Evolutionary conservation across 371 early-diverging fungal species (phyloP).

Genomic region (Nematocida ironsii): DNA sequence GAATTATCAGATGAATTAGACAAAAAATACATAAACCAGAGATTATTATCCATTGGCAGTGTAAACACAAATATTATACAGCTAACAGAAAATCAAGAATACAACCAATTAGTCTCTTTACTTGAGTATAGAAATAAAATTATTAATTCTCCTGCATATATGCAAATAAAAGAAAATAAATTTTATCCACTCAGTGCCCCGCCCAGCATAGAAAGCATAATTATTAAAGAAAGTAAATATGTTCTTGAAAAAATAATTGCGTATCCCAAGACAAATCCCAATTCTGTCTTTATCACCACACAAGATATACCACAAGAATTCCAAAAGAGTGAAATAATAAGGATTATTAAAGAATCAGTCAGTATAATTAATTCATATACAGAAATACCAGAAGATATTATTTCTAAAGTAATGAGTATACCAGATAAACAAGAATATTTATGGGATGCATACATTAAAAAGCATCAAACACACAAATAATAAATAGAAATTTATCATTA

Average conservation of each 20-base stretch:
- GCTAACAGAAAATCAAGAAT: slow-evolving; percentile 2
- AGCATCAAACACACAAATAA: too few species aligned
- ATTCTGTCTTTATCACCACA: too few species aligned
- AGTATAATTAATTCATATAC: too few species aligned
- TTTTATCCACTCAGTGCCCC: neutral
- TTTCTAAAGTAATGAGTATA: too few species aligned
- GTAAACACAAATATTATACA: slow-evolving; percentile 3
- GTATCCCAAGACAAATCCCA: neutral
- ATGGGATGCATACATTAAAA: too few species aligned
- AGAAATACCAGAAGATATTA: too few species aligned
- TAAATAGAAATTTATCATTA: too few species aligned
- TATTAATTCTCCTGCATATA: slow-evolving; percentile 15
- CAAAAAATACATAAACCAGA: neutral
- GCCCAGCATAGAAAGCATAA: slow-evolving; percentile 5
- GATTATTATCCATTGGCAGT: neutral
- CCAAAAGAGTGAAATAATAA: too few species aligned
- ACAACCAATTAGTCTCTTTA: slow-evolving; percentile 2
- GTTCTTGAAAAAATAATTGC: neutral
- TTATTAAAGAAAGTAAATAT: neutral
- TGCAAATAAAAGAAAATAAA: slow-evolving; percentile 16
- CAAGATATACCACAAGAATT: too few species aligned
- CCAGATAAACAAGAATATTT: too few species aligned
- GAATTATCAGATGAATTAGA: neutral
- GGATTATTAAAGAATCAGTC: too few species aligned
- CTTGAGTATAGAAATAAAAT: slow-evolving; percentile 22